Base-by-base conservation (phyloP, 495 filamentous ascomycete genomes). In the Hypoxylon fragiforme region DNA sequence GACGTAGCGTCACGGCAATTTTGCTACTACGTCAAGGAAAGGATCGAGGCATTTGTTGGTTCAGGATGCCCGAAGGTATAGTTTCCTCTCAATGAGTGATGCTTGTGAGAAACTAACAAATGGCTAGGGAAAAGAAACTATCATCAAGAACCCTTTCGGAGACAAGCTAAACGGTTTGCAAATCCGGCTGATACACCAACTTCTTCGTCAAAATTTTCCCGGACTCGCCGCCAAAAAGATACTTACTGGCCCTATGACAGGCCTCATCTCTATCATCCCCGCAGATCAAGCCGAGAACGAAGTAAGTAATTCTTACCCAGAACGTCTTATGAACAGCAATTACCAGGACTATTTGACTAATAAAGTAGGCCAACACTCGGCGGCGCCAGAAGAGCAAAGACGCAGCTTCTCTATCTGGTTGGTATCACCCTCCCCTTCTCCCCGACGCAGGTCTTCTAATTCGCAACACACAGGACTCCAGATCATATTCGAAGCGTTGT, bases 401-500 rank as follows among this genome's bases (percentile, higher is more conserved):
- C n/a, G 22, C 21, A 11, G 40, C 20, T 16, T 24, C 11, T 26
- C 13, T 61, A 36, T 42, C 51, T 39, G 51, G 50, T 55, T 37
- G 2, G 50, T 48, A 13, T 26, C 24, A n/a, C 20, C 7, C 18
- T 22, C 13, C n/a, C 31, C 9, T 34, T 12, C 31, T 12, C n/a
- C 34, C 18, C 3, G 2, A 7, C n/a, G 1, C 13, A 37, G 13
- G 2, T 13, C 34, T n/a, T 20, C 36, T 40, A 31, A 46, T 37
- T 12, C 31, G 13, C 18, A 37, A 37, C 13, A 7, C 12, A 3
- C 34, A 50, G 89, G 88, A 8, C 80, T 91, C 39, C 73, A 85
- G 35, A 88, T 85, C 77, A 55, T 92, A 7, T 74, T 87, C 42
- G n/a, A n/a, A n/a, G n/a, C n/a, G n/a, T n/a, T n/a, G n/a, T n/a